phyloP scores from a whole-genome alignment of 2,329 filamentous ascomycete genomes.

The Pseudocercospora macadamiae region DNA sequence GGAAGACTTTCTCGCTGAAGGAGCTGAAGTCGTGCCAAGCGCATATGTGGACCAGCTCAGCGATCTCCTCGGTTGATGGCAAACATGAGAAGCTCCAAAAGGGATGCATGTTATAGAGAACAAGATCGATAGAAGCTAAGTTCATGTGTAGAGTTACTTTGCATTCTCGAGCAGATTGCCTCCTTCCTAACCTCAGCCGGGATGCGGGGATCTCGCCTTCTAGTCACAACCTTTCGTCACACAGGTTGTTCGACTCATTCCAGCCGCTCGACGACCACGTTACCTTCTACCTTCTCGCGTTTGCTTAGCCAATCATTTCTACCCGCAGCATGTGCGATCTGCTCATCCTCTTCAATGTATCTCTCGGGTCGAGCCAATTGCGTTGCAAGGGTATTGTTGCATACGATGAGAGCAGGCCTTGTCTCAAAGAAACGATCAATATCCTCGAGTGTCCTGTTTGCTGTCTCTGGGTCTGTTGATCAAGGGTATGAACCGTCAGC shows the following conservation, averaged over 20 bases:
- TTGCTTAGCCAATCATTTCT: not conserved
- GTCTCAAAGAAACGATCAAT: slow-evolving; percentile 40
- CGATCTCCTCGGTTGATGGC: slow-evolving; percentile 60
- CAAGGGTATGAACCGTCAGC: too few species aligned
- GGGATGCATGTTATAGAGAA: not conserved
- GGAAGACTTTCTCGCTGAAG: slow-evolving; percentile 75
- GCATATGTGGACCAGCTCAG: slow-evolving; percentile 85
- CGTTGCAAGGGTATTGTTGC: slow-evolving; percentile 26
- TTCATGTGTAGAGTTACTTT: not conserved
- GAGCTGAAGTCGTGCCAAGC: slow-evolving; percentile 70
- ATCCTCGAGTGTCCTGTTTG: slow-evolving; percentile 49
- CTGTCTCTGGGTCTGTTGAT: slow-evolving; percentile 61
- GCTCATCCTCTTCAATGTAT: slow-evolving; percentile 28
- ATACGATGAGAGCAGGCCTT: slow-evolving; percentile 24
- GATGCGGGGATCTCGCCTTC: too few species aligned
- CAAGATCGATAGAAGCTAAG: not conserved
- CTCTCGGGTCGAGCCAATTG: slow-evolving; percentile 23
- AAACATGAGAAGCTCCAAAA: not conserved
- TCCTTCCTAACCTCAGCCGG: too few species aligned
- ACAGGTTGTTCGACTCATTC: not conserved
- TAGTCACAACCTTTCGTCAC: too few species aligned
- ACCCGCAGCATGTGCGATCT: slow-evolving; percentile 20
- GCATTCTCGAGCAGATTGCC: not conserved
- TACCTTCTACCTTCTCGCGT: slow-evolving; percentile 12
- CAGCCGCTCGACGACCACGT: slow-evolving; percentile 21